These are phyloP conservation scores for Umbelopsis sp. DNA, from an alignment of 371 early-diverging fungal genomes.

Conservation along the genomic window DNA sequence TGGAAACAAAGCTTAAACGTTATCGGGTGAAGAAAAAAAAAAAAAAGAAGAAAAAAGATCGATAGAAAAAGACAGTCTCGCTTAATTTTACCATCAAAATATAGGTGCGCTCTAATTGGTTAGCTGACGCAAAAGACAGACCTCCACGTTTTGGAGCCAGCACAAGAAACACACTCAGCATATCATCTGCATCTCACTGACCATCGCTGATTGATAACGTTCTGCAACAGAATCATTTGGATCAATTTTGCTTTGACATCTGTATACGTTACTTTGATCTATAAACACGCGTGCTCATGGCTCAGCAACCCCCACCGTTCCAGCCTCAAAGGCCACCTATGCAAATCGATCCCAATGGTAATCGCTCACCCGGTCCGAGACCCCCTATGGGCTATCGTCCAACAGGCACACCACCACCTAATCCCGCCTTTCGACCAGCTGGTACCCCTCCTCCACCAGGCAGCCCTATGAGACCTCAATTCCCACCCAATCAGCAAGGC, in stretches of 20 bases:
- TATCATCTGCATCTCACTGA: not conserved
- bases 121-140: conserved; percentile 5
- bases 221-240: not conserved
- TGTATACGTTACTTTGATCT: conserved; percentile 6
- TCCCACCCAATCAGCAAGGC: conserved; percentile 21
- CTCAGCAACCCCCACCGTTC: conserved; percentile 14
- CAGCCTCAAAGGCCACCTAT: conserved; percentile 11
- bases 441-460: conserved; percentile 22
- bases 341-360: conserved; percentile 12
- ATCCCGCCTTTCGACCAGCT: conserved; percentile 27
- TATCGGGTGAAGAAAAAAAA: not conserved
- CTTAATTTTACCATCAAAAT: not conserved
- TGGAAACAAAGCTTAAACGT: not conserved
- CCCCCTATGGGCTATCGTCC: conserved; percentile 33
- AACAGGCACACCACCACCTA: conserved; percentile 25
- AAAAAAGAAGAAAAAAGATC: conserved; percentile 8
- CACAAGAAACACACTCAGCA: not conserved
- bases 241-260: not conserved
- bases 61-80: not conserved
- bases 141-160: conserved; percentile 13
- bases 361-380: conserved; percentile 24
- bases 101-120: not conserved
- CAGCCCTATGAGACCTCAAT: conserved; percentile 21
- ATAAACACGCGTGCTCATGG: conserved; percentile 8
- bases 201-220: conserved; percentile 2